Conservation (phyloP, 345 rosid species). For the Anacardium occidentale region DNA sequence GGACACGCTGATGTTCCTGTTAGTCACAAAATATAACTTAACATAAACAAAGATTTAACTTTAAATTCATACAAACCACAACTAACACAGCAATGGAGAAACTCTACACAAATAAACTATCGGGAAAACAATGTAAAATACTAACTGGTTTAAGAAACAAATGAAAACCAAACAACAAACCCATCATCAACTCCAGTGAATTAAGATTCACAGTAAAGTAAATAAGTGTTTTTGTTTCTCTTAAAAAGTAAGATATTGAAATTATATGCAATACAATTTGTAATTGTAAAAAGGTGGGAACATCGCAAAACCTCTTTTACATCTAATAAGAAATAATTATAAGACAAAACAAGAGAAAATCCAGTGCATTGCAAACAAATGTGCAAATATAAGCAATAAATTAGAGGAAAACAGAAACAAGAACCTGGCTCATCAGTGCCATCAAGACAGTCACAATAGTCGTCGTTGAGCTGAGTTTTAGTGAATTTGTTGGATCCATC, state of each 20-base stretch:
- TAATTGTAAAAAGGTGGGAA: neutral
- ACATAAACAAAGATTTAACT: neutral
- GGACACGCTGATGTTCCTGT: slow-evolving; percentile 98
- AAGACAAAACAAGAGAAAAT: neutral
- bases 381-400: slow-evolving; percentile 1
- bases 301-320: neutral
- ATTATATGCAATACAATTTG: neutral
- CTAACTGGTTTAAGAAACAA: neutral
- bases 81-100: neutral
- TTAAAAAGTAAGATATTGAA: neutral
- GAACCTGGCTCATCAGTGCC: slow-evolving; percentile 95
- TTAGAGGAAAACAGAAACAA: neutral
- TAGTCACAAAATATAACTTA: slow-evolving; percentile 6
- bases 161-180: neutral
- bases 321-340: neutral
- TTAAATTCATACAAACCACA: neutral
- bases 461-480: slow-evolving; percentile 80
- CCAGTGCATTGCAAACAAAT: neutral
- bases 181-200: neutral
- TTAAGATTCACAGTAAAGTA: neutral
- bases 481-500: slow-evolving; percentile 82
- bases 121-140: neutral
- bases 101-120: neutral
- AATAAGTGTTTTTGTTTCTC: neutral
- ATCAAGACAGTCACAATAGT: slow-evolving; percentile 90